Conservation (phyloP, 768 basidiomycete genomes). For the Naganishia friedmannii region DNA sequence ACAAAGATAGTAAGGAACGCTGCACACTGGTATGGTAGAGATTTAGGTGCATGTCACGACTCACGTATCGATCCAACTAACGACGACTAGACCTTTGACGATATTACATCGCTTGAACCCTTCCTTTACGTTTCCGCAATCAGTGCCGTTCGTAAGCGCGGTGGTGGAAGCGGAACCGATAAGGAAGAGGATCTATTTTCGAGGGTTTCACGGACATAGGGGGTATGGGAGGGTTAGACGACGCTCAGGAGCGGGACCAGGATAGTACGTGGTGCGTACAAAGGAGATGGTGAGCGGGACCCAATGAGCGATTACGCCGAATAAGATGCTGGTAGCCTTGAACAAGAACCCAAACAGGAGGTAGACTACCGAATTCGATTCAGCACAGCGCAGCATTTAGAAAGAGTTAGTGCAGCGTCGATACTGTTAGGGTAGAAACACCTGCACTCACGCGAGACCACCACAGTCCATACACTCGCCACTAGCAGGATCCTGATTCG, state of each 20-base stretch:
- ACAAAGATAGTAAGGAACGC: neutral
- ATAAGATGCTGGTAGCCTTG: constrained; percentile 38
- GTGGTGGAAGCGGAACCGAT: constrained; percentile 50
- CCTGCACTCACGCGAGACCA: constrained; percentile 41
- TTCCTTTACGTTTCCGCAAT: constrained; percentile 41
- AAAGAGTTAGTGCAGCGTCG: too few relatives aligned
- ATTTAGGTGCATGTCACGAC: constrained; percentile 24
- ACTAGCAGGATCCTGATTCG: constrained; percentile 50
- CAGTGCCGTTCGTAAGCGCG: constrained; percentile 45
- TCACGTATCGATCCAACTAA: constrained; percentile 49
- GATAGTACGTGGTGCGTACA: constrained; percentile 22
- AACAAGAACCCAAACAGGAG: constrained; percentile 47
- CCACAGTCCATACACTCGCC: constrained; percentile 44
- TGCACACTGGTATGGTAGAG: neutral
- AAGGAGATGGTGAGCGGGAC: constrained; percentile 50
- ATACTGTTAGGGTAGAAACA: neutral
- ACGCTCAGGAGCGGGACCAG: neutral
- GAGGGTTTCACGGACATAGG: too few relatives aligned
- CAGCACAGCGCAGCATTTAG: too few relatives aligned
- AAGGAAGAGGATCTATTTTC: constrained; percentile 47
- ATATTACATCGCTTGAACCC: constrained; percentile 47
- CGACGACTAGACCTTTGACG: constrained; percentile 51
- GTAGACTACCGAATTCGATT: constrained; percentile 37
- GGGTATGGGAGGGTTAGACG: neutral
- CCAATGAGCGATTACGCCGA: constrained; percentile 50